Evolutionary conservation across 129 eudicot species (phyloP).

Genomic region (Escallonia herrerae): DNA sequence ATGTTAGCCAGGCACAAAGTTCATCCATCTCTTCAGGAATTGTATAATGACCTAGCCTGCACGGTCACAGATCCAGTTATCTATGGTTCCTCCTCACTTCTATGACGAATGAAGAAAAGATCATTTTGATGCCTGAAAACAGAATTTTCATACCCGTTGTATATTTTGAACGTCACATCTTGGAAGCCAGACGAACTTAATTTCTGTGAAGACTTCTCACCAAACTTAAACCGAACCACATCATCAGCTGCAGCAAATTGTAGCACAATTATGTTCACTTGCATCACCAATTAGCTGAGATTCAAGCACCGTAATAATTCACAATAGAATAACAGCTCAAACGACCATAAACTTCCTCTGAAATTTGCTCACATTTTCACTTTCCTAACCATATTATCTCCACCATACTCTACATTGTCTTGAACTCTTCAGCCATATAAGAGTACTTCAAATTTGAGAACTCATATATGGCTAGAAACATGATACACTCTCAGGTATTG

Average conservation of each 20-base stretch:
- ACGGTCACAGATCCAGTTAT: not conserved
- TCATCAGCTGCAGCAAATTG: slow-evolving; percentile 60
- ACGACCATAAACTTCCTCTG: not conserved
- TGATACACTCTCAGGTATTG: too few species aligned
- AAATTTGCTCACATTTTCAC: too few species aligned
- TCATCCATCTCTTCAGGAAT: slow-evolving; percentile 73
- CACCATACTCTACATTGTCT: too few species aligned
- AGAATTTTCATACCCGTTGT: slow-evolving; percentile 45
- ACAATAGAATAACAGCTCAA: not conserved
- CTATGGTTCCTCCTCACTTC: not conserved
- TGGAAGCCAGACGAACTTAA: slow-evolving; percentile 59
- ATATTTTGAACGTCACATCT: slow-evolving; percentile 62
- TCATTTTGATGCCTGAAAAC: not conserved
- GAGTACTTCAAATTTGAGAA: too few species aligned
- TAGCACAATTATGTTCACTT: not conserved
- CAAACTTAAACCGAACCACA: slow-evolving; percentile 62
- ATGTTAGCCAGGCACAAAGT: slow-evolving; percentile 63
- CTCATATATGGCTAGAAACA: too few species aligned
- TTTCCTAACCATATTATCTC: too few species aligned
- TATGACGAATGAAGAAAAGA: not conserved
- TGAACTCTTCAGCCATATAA: too few species aligned
- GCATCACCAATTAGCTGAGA: not conserved
- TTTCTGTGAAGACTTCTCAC: slow-evolving; percentile 66
- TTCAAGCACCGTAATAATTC: not conserved
- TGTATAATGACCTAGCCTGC: slow-evolving; percentile 73